Evolutionary conservation across 805 yeast genomes (phyloP), one percentile per base, ranked within the genome.

Genomic region (Hanseniaspora vineae): DNA sequence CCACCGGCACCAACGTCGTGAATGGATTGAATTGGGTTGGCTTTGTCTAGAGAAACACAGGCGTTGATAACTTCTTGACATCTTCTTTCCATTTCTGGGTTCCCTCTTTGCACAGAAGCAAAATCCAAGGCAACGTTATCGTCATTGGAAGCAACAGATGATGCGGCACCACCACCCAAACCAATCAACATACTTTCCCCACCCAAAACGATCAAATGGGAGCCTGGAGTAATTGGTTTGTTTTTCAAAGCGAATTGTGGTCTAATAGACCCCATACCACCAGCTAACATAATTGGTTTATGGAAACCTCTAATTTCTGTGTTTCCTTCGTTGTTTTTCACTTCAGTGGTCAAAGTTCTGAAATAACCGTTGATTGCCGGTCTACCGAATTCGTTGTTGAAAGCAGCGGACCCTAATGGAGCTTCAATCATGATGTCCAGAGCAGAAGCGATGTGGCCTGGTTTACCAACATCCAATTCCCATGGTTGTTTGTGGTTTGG

Each of bases 1-100:
- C 99, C 99, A 66, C 99, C 99, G 44, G 99, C 99, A 66, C 99
- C 99, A 43, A 92, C 98, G 68, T 92, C 99, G 65, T 92, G 99
- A 57, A 92, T 84, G 37, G 94, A 88, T 66, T 89, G 92, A 54
- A 92, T 85, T 46, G 97, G 97, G 58, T 76, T 78, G 18, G 69
- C 69, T 13, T 68, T 68, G 45, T 95, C 96, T 46, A 85, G 71
- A 2, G 96, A 80, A 42, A 81, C 80, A 75, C 99, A 92, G 15
- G 94, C 80, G 65, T 90, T 95, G 54, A 92, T 90, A 42, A 92
- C 99, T 73, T 87, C 92, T 68, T 92, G 99, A 31, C 97, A 96
- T 64, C 99, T 83, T 70, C 98, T 85, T 70, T 92, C 96, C 84
- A 92, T 89, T 69, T 92, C 99, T 17, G 99, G 97, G 69, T 92